Evolutionary conservation across 495 filamentous ascomycete species (phyloP).

Genomic region (Penicillium waksmanii): DNA sequence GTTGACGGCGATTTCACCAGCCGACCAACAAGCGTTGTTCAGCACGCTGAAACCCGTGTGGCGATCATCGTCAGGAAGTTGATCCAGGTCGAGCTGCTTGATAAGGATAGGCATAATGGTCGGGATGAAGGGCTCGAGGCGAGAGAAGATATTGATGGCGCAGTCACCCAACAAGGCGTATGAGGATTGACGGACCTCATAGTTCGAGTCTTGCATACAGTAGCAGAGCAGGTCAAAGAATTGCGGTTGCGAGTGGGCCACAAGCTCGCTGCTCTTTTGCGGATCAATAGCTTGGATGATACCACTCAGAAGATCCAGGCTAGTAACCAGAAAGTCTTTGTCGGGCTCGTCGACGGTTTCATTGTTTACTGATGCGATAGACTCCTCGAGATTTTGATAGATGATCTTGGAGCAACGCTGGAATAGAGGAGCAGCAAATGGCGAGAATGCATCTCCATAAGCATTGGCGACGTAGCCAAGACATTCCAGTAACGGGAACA

Average conservation of each 20-base stretch:
- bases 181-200: conserved; percentile 94
- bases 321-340: conserved; percentile 97
- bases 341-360: conserved; percentile 77
- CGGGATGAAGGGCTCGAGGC: conserved; percentile 74
- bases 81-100: conserved; percentile 81
- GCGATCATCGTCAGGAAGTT: conserved; percentile 71
- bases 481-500: conserved; percentile 94
- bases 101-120: conserved; percentile 78
- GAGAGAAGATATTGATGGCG: conserved; percentile 89
- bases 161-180: conserved; percentile 97
- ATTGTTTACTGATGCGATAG: conserved; percentile 65
- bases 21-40: conserved; percentile 99
- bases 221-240: conserved; percentile 90
- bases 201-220: conserved; percentile 91
- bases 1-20: conserved; percentile 89
- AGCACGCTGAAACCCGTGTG: conserved; percentile 83
- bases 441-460: conserved; percentile 78
- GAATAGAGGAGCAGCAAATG: conserved; percentile 84
- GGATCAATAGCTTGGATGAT: conserved; percentile 90
- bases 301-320: conserved; percentile 89
- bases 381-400: conserved; percentile 82
- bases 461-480: conserved; percentile 92
- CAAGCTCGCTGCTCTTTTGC: conserved; percentile 72
- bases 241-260: conserved; percentile 70
- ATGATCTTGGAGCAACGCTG: conserved; percentile 86